Percentiles rank a stretch among this genome's conserved stretches.
phyloP scores from a whole-genome alignment of 495 filamentous ascomycete species.

The Aspergillus affinis region DNA sequence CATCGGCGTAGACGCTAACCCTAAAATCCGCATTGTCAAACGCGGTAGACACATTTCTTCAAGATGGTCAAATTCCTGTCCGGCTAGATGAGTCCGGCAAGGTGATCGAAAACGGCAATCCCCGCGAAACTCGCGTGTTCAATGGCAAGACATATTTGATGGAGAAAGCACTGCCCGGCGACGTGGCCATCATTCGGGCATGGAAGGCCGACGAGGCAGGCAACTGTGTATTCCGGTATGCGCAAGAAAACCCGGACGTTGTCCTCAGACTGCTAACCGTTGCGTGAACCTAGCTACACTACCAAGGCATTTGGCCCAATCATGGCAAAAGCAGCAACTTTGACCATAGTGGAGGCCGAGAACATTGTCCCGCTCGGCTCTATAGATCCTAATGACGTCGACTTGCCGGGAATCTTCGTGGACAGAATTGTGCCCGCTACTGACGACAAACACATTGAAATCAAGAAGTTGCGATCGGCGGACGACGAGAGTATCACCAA shows the following conservation, averaged over 20 bases:
- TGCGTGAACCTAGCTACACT: conserved; percentile 36
- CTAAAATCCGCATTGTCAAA: background rate
- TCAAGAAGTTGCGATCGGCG: conserved; percentile 67
- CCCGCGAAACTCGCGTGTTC: conserved; percentile 82
- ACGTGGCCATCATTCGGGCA: conserved; percentile 86
- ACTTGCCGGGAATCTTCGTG: conserved; percentile 88
- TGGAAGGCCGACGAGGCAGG: conserved; percentile 85
- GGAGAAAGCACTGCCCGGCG: conserved; percentile 79
- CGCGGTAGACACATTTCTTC: conserved; percentile 62
- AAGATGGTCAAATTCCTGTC: conserved; percentile 80
- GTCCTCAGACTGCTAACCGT: conserved; percentile 33
- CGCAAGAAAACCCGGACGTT: conserved; percentile 46
- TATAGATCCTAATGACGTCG: conserved; percentile 75
- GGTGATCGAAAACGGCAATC: conserved; percentile 65
- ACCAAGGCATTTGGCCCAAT: conserved; percentile 72
- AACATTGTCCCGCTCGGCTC: conserved; percentile 82
- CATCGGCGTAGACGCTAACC: background rate
- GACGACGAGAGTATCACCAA: conserved; percentile 44
- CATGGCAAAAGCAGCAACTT: conserved; percentile 83
- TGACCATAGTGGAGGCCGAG: conserved; percentile 92
- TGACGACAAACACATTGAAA: conserved; percentile 76
- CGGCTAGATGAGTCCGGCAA: conserved; percentile 73
- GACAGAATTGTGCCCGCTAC: conserved; percentile 79
- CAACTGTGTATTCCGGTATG: conserved; percentile 85
- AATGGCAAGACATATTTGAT: conserved; percentile 81